phyloP scores from a whole-genome alignment of 2,329 filamentous ascomycete genomes.

The Alternaria ethzedia region DNA sequence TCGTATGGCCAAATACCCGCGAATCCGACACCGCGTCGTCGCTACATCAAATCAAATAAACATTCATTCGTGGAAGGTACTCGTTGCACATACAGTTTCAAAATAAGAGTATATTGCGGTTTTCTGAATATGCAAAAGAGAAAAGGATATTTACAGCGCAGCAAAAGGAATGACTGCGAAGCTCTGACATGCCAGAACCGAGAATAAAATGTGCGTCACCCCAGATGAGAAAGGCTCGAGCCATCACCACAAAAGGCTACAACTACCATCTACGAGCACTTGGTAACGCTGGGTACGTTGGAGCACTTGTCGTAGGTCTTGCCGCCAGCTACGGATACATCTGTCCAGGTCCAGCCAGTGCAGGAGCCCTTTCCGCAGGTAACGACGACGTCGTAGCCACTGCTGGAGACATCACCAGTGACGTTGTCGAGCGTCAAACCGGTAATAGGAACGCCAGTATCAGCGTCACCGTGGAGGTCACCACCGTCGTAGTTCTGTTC shows the following conservation, averaged over 20 bases:
- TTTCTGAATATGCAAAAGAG: neutral
- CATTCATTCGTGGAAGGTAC: neutral
- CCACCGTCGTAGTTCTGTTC: slow-evolving; percentile 61
- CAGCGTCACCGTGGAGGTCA: slow-evolving; percentile 51
- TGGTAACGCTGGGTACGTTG: slow-evolving; percentile 41
- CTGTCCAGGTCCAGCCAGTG: slow-evolving; percentile 61
- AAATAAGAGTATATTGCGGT: neutral
- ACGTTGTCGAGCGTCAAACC: slow-evolving; percentile 51
- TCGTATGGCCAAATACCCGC: neutral
- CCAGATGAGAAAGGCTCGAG: neutral
- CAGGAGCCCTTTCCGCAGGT: slow-evolving; percentile 58
- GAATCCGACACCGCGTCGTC: neutral
- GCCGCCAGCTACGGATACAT: slow-evolving; percentile 50
- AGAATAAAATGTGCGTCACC: neutral
- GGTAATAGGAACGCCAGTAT: slow-evolving; percentile 55
- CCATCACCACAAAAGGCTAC: neutral
- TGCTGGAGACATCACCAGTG: slow-evolving; percentile 40
- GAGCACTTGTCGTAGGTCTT: slow-evolving; percentile 42
- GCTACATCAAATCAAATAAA: neutral
- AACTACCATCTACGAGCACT: slow-evolving; percentile 17
- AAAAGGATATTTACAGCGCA: neutral
- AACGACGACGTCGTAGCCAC: slow-evolving; percentile 59
- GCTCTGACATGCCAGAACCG: neutral
- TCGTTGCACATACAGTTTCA: no score
- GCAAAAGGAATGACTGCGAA: neutral